phyloP scores from a whole-genome alignment of 257 asterid species.

The Striga asiatica region DNA sequence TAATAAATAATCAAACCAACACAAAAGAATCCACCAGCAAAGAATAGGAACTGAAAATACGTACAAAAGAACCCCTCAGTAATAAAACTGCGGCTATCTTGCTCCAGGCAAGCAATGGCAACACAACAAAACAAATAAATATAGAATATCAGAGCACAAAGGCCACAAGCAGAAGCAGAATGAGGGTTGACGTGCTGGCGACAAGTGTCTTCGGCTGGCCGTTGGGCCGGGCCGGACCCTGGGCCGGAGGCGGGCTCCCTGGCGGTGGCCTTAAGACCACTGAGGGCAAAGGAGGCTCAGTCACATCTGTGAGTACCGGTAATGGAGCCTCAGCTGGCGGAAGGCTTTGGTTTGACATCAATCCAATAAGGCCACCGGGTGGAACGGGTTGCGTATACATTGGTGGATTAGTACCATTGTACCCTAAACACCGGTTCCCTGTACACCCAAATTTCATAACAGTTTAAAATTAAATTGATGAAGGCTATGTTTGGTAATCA shows the following conservation, averaged over 20 bases:
- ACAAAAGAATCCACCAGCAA: no score
- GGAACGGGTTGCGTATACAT: conserved; percentile 41
- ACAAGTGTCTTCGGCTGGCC: conserved; percentile 42
- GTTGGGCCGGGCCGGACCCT: conserved; percentile 33
- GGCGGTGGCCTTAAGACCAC: conserved; percentile 21
- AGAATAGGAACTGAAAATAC: no score
- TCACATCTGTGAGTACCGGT: conserved; percentile 46
- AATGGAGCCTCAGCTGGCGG: conserved; percentile 84
- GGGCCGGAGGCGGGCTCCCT: conserved; percentile 21
- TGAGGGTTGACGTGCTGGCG: conserved; percentile 30
- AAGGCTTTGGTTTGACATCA: conserved; percentile 14
- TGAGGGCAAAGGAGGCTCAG: conserved; percentile 68
- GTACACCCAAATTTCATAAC: no score
- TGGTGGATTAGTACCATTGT: conserved; percentile 18
- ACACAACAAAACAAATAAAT: conserved; percentile 13
- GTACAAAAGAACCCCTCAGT: no score
- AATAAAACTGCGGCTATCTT: no score
- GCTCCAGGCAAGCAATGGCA: neutral
- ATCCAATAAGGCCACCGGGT: conserved; percentile 43
- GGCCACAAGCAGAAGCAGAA: conserved; percentile 35
- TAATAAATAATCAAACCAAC: no score
- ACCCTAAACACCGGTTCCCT: conserved; percentile 75
- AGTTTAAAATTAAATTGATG: no score
- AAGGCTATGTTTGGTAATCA: no score
- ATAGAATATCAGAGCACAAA: neutral